Evolutionary conservation across 2,329 filamentous ascomycete species (phyloP).

Genomic region (Cladobotryum protrusum): DNA sequence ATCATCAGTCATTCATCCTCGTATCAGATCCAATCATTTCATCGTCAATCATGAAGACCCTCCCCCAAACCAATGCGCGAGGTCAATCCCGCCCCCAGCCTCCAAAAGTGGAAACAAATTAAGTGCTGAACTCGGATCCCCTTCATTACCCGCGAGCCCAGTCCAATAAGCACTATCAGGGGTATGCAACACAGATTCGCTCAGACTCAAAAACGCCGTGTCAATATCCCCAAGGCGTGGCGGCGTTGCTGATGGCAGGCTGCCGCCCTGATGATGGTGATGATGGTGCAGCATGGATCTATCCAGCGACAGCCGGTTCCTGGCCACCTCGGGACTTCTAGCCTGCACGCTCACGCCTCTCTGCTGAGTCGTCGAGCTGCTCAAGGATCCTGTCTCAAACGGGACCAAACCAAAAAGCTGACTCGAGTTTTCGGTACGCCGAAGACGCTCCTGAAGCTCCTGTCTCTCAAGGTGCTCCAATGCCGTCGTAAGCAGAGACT

Average conservation of each 20-base stretch:
- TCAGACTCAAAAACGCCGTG: conserved; percentile 32
- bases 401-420: conserved; percentile 47
- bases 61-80: conserved; percentile 31
- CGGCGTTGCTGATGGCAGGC: conserved; percentile 22
- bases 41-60: background rate
- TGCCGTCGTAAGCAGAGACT: conserved; percentile 42
- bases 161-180: conserved; percentile 36
- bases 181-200: conserved; percentile 33
- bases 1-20: no score
- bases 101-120: conserved; percentile 48
- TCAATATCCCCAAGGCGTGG: conserved; percentile 31
- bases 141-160: conserved; percentile 31
- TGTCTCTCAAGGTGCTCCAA: conserved; percentile 41
- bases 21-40: no score
- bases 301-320: conserved; percentile 21
- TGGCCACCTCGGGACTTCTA: conserved; percentile 14
- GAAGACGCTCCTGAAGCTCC: conserved; percentile 40
- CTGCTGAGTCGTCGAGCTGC: conserved; percentile 6
- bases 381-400: conserved; percentile 15
- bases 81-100: conserved; percentile 46
- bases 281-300: conserved; percentile 19
- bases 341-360: conserved; percentile 12
- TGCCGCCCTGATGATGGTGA: conserved; percentile 18
- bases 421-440: conserved; percentile 44
- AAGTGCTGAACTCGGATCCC: conserved; percentile 38